Conservation (phyloP, 2,329 filamentous ascomycete species). For the Periconia digitata region DNA sequence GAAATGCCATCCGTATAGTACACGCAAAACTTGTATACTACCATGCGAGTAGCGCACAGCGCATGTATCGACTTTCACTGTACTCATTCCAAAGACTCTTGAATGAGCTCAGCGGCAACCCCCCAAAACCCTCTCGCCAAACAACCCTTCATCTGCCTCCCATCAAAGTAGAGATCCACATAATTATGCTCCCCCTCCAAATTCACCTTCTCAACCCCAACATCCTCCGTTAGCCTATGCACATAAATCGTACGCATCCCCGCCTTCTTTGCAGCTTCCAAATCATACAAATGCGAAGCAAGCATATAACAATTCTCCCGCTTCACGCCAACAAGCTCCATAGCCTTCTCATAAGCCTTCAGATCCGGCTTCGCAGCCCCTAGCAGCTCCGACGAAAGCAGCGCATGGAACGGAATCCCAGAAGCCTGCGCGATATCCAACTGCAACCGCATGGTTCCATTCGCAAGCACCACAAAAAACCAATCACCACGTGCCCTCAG, state of each 20-base stretch:
- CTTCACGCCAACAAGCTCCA: slow-evolving; percentile 48
- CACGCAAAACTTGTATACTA: too few relatives aligned
- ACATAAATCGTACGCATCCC: slow-evolving; percentile 59
- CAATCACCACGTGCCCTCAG: slow-evolving; percentile 42
- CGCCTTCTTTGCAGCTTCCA: slow-evolving; percentile 50
- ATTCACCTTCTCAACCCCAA: slow-evolving; percentile 51
- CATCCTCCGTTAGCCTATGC: slow-evolving; percentile 57
- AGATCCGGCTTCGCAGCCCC: slow-evolving; percentile 50
- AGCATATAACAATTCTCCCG: slow-evolving; percentile 56
- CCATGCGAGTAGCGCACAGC: too few relatives aligned
- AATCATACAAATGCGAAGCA: slow-evolving; percentile 58
- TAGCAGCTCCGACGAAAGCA: slow-evolving; percentile 57
- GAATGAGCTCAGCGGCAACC: neutral
- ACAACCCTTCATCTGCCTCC: neutral
- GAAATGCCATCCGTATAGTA: too few relatives aligned
- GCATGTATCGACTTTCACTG: too few relatives aligned
- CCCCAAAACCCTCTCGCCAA: neutral
- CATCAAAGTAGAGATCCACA: slow-evolving; percentile 43
- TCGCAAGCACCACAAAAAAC: slow-evolving; percentile 54
- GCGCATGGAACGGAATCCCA: slow-evolving; percentile 52
- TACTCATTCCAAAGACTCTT: neutral
- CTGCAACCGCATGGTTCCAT: slow-evolving; percentile 58
- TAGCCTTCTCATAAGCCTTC: slow-evolving; percentile 49
- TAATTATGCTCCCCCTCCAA: slow-evolving; percentile 41
- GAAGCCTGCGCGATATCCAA: slow-evolving; percentile 55